Conservation (phyloP, 495 filamentous ascomycete genomes). For the Annulohypoxylon moriforme region DNA sequence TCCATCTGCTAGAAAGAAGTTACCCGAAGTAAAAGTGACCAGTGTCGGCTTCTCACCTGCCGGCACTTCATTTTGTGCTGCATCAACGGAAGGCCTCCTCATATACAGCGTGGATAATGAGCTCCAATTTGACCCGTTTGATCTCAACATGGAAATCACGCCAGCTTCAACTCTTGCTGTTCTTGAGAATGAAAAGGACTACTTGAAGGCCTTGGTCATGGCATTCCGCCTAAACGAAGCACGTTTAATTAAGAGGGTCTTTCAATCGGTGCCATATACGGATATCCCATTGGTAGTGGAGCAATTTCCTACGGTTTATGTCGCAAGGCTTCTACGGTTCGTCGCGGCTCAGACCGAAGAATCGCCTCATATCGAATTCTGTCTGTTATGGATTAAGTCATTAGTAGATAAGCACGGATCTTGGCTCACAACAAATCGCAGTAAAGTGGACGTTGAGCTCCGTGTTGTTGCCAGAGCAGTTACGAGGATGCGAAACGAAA, state of each 20-base stretch:
- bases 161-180: slow-evolving; percentile 81
- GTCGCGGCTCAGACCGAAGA: slow-evolving; percentile 90
- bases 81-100: slow-evolving; percentile 91
- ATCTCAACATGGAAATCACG: slow-evolving; percentile 92
- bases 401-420: slow-evolving; percentile 83
- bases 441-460: slow-evolving; percentile 81
- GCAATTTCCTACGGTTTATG: slow-evolving; percentile 85
- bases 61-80: slow-evolving; percentile 91
- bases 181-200: slow-evolving; percentile 78
- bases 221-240: slow-evolving; percentile 91
- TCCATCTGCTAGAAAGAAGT: slow-evolving; percentile 75
- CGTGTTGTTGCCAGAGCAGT: slow-evolving; percentile 81
- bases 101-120: slow-evolving; percentile 88
- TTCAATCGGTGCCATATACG: slow-evolving; percentile 79
- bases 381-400: slow-evolving; percentile 90
- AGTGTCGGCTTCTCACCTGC: slow-evolving; percentile 88
- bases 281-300: slow-evolving; percentile 83
- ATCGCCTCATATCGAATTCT: slow-evolving; percentile 92
- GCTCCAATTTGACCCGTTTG: slow-evolving; percentile 91
- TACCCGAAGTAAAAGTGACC: slow-evolving; percentile 87
- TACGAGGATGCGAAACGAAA: slow-evolving; percentile 77
- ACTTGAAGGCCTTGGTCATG: slow-evolving; percentile 93
- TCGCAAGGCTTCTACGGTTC: slow-evolving; percentile 81
- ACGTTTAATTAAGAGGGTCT: slow-evolving; percentile 81
- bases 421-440: slow-evolving; percentile 81